These are phyloP conservation scores for Erodium maritimum DNA, from an alignment of 345 rosid genomes.

Conservation along the genomic window DNA sequence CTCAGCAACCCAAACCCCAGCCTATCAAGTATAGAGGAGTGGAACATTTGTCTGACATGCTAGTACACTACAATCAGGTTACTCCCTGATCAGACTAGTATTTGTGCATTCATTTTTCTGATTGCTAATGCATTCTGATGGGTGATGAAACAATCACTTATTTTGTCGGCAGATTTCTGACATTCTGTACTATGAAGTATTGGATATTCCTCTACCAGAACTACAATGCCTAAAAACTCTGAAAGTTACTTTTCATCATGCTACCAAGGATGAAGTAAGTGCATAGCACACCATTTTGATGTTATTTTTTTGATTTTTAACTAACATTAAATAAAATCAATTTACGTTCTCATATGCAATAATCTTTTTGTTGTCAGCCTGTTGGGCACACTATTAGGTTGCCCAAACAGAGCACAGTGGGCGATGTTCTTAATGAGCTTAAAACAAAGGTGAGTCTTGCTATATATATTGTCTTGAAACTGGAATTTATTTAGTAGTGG, in stretches of 20 bases:
- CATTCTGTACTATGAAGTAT: slow-evolving; percentile 60
- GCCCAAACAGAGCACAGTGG: slow-evolving; percentile 64
- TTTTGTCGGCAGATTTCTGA: slow-evolving; percentile 43
- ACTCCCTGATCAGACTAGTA: slow-evolving; percentile 1
- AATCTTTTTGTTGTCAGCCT: slow-evolving; percentile 28
- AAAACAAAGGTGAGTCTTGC: slow-evolving; percentile 37
- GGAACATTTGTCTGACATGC: slow-evolving; percentile 60
- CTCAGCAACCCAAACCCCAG: slow-evolving; percentile 72
- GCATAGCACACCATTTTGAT: background rate
- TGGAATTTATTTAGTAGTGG: background rate
- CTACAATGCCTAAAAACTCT: slow-evolving; percentile 57
- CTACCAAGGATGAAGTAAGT: slow-evolving; percentile 60
- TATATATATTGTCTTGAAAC: background rate
- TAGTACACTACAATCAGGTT: slow-evolving; percentile 71
- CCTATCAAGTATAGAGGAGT: slow-evolving; percentile 63
- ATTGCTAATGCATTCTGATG: slow-evolving; percentile 5
- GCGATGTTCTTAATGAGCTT: slow-evolving; percentile 58
- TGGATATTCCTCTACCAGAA: slow-evolving; percentile 75
- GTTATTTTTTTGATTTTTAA: slow-evolving; percentile 12
- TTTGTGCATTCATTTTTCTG: background rate
- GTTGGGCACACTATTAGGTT: slow-evolving; percentile 52
- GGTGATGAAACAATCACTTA: background rate
- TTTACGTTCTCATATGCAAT: slow-evolving; percentile 6
- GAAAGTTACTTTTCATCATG: slow-evolving; percentile 65
- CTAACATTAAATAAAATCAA: background rate